Evolutionary conservation across 2,329 filamentous ascomycete genomes (phyloP).

Genomic region (Incumbomyces lentus): DNA sequence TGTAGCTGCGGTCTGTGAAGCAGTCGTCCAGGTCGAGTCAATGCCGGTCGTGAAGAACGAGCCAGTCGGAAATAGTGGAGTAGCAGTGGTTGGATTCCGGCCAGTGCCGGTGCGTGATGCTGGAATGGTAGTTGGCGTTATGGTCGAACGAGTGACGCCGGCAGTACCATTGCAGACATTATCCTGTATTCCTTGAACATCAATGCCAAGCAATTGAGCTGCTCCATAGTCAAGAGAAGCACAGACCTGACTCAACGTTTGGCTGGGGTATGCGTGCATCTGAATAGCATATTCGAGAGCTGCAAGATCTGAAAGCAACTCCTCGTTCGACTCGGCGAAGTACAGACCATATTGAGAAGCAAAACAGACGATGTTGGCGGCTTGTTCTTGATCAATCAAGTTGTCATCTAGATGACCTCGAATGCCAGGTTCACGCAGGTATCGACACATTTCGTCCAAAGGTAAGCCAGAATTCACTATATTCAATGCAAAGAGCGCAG

Average conservation of each 20-base stretch:
- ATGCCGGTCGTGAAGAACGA: not conserved
- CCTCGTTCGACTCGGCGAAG: slow-evolving; percentile 6
- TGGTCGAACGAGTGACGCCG: not conserved
- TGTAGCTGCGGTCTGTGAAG: not conserved
- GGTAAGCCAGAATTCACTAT: slow-evolving; percentile 1
- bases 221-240: slow-evolving; percentile 2
- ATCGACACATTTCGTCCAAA: slow-evolving; percentile 5
- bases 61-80: not conserved
- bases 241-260: slow-evolving; percentile 1
- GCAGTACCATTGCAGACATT: slow-evolving; percentile 1
- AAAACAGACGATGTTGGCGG: slow-evolving; percentile 6
- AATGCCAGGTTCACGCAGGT: not conserved
- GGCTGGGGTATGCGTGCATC: slow-evolving; percentile 6
- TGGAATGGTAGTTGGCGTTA: not conserved
- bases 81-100: not conserved
- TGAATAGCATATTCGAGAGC: slow-evolving; percentile 11
- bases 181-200: not conserved
- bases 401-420: not conserved
- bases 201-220: slow-evolving; percentile 1
- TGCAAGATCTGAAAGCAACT: slow-evolving; percentile 4
- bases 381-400: slow-evolving; percentile 5
- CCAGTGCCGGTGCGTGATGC: not conserved
- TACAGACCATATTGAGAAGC: slow-evolving; percentile 1
- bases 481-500: slow-evolving; percentile 6
- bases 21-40: too few species aligned